These are phyloP conservation scores for Naumovozyma dairenensis DNA, from an alignment of 805 yeast genomes.

Conservation along the genomic window DNA sequence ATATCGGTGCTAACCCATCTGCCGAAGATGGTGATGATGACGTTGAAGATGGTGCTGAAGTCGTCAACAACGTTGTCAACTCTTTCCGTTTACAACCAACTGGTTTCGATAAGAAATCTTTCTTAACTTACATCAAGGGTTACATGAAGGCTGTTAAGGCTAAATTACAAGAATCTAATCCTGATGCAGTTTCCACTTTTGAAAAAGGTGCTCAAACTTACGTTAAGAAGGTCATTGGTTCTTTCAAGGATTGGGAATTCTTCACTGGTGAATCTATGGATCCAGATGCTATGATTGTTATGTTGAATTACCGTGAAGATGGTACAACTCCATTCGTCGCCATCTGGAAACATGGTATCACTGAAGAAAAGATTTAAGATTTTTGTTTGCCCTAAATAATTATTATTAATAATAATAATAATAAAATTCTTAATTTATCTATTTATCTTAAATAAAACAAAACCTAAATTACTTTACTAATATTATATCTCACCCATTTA, in stretches of 20 bases:
- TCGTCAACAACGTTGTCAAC: constrained; percentile 97
- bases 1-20: constrained; percentile 99
- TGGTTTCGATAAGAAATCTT: constrained; percentile 94
- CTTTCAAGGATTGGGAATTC: constrained; percentile 99
- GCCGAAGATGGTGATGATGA: constrained; percentile 89
- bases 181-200: constrained; percentile 78
- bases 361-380: constrained; percentile 82
- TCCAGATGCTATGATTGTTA: constrained; percentile 97
- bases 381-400: no score
- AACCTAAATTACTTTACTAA: no score
- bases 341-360: constrained; percentile 98
- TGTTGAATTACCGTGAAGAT: constrained; percentile 99
- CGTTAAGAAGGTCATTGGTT: constrained; percentile 90
- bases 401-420: no score
- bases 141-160: constrained; percentile 97
- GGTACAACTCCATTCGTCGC: constrained; percentile 96
- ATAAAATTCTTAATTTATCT: no score
- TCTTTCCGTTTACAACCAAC: constrained; percentile 97
- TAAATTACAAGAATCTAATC: constrained; percentile 76
- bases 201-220: constrained; percentile 96
- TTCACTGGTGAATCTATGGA: constrained; percentile 99
- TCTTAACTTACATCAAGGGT: constrained; percentile 92
- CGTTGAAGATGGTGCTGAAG: constrained; percentile 73
- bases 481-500: no score
- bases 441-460: no score